These are phyloP conservation scores for Tetrahymena malaccensis DNA, from an alignment of 73 alveolate genomes.

Conservation along the genomic window DNA sequence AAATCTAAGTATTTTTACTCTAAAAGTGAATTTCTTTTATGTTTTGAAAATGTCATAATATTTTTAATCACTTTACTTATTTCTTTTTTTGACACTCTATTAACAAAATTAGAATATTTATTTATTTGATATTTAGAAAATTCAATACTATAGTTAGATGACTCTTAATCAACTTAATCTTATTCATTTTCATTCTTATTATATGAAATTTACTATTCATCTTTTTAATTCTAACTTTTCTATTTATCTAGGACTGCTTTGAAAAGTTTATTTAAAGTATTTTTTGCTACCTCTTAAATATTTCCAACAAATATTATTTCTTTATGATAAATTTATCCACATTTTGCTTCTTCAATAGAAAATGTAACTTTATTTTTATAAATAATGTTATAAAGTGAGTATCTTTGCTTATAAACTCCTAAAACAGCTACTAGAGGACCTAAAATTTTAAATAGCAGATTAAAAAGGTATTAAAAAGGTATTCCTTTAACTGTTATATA, in stretches of 20 bases:
- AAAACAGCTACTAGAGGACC: neutral
- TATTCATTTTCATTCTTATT: neutral
- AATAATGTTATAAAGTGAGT: neutral
- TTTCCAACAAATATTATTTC: neutral
- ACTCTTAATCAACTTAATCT: neutral
- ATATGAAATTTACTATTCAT: too few species aligned
- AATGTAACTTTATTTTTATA: neutral
- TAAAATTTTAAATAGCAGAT: neutral
- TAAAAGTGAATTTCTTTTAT: too few species aligned
- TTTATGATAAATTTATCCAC: neutral
- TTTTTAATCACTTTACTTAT: too few species aligned
- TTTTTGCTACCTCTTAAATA: neutral
- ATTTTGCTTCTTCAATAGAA: neutral
- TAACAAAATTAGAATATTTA: too few species aligned
- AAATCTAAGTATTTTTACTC: too few species aligned
- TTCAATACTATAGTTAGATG: too few species aligned
- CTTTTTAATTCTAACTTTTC: too few species aligned
- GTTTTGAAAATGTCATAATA: too few species aligned
- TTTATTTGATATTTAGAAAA: too few species aligned
- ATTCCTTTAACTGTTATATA: neutral
- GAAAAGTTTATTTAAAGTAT: neutral
- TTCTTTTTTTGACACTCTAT: too few species aligned
- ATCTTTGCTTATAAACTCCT: neutral
- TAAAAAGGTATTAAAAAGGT: neutral
- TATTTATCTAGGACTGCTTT: neutral